These are phyloP conservation scores for Platismatia glauca DNA, from an alignment of 495 filamentous ascomycete genomes.

Conservation along the genomic window DNA sequence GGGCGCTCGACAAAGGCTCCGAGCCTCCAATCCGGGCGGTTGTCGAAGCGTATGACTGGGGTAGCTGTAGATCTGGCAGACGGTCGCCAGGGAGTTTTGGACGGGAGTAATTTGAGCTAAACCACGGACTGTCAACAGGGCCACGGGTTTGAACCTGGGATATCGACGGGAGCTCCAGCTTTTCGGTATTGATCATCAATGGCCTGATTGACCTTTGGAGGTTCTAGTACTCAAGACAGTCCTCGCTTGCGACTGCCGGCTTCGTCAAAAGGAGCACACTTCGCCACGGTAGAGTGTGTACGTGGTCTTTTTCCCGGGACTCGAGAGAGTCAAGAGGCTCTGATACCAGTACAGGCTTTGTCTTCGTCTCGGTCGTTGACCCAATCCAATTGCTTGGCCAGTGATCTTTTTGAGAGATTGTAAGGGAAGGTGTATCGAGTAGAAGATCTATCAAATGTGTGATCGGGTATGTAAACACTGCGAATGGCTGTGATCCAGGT, in stretches of 20 bases:
- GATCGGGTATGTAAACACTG: slow-evolving; percentile 1
- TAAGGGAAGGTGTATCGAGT: neutral
- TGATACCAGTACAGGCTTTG: neutral
- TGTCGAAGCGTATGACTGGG: slow-evolving; percentile 51
- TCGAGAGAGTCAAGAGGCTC: neutral
- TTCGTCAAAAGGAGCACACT: neutral
- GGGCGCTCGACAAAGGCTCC: slow-evolving; percentile 43
- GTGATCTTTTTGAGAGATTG: neutral
- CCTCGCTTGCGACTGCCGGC: neutral
- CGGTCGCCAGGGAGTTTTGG: slow-evolving; percentile 65
- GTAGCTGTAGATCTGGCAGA: slow-evolving; percentile 65
- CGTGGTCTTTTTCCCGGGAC: neutral
- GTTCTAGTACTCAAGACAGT: slow-evolving; percentile 11
- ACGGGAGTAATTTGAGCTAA: slow-evolving; percentile 61
- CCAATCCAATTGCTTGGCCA: slow-evolving; percentile 7
- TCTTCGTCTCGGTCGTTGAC: neutral
- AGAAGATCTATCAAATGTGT: slow-evolving; percentile 6
- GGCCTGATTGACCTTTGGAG: slow-evolving; percentile 30
- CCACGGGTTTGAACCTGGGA: slow-evolving; percentile 86
- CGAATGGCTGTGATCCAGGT: neutral
- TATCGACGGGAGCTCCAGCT: slow-evolving; percentile 96
- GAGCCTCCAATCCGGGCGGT: slow-evolving; percentile 37
- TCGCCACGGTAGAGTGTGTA: neutral
- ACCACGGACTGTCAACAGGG: slow-evolving; percentile 68
- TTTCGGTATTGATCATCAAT: slow-evolving; percentile 62